Conservation (phyloP, 2,329 filamentous ascomycete species). For the Fusarium guadeloupense region DNA sequence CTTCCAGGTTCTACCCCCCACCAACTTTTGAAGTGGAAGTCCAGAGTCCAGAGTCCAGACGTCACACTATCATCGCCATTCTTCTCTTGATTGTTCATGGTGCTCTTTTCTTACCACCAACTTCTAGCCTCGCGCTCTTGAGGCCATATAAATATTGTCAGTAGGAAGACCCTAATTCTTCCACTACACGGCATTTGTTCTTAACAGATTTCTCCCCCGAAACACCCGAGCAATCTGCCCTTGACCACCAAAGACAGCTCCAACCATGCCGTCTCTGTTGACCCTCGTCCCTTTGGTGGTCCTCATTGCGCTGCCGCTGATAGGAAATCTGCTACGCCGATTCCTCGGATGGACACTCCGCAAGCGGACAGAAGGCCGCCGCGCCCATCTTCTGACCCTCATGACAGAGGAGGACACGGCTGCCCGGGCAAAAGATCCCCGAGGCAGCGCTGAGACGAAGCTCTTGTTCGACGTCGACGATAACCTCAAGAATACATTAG, state of each 20-base stretch:
- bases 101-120: constrained; percentile 8
- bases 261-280: constrained; percentile 16
- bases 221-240: background rate
- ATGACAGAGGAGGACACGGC: constrained; percentile 58
- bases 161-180: background rate
- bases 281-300: constrained; percentile 26
- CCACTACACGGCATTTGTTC: background rate
- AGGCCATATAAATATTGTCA: constrained; percentile 13
- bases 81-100: constrained; percentile 9
- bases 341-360: constrained; percentile 68
- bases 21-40: constrained; percentile 22
- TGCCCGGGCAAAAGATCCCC: constrained; percentile 48
- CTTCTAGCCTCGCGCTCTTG: constrained; percentile 12
- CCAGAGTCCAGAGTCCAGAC: no score
- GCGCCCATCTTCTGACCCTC: constrained; percentile 64
- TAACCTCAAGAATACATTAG: constrained; percentile 43
- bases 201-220: background rate
- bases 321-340: constrained; percentile 50
- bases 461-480: constrained; percentile 61
- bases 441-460: constrained; percentile 63
- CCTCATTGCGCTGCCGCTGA: constrained; percentile 41
- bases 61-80: constrained; percentile 28
- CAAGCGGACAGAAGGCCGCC: constrained; percentile 70
- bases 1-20: constrained; percentile 19
- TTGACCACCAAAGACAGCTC: background rate